Conservation (phyloP, 345 rosid genomes). For the Viola odorata region DNA sequence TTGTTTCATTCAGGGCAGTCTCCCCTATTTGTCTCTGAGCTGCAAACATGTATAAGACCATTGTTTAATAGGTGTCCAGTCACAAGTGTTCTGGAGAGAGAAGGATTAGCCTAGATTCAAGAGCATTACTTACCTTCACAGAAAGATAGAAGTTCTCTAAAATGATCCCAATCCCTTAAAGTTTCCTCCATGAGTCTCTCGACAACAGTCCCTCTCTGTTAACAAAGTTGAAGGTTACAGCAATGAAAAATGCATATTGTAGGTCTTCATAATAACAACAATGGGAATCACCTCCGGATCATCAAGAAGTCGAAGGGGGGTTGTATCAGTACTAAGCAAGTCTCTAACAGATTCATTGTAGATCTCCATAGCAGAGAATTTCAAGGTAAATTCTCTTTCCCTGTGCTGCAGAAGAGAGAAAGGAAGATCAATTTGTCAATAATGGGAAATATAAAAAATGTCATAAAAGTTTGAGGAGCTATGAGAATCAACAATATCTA, state of each 20-base stretch:
- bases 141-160: constrained; percentile 59
- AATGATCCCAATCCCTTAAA: constrained; percentile 64
- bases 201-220: constrained; percentile 82
- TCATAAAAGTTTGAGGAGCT: not conserved
- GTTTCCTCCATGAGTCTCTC: constrained; percentile 85
- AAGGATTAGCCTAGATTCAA: constrained; percentile 3
- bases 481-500: not conserved
- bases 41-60: constrained; percentile 30
- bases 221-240: constrained; percentile 20
- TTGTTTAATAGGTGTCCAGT: constrained; percentile 16
- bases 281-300: constrained; percentile 76
- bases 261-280: constrained; percentile 11
- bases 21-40: constrained; percentile 96
- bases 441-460: constrained; percentile 1
- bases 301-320: constrained; percentile 82
- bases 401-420: constrained; percentile 48
- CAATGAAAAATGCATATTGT: constrained; percentile 7
- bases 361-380: constrained; percentile 91
- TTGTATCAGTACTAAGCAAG: constrained; percentile 61
- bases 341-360: constrained; percentile 95
- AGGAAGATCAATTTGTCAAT: not conserved
- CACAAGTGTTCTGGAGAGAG: constrained; percentile 4
- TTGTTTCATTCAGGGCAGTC: constrained; percentile 83
- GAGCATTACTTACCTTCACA: constrained; percentile 59
- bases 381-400: constrained; percentile 70